phyloP scores from a whole-genome alignment of 1,284 basidiomycete genomes.

The Cryptococcus hybrid region DNA sequence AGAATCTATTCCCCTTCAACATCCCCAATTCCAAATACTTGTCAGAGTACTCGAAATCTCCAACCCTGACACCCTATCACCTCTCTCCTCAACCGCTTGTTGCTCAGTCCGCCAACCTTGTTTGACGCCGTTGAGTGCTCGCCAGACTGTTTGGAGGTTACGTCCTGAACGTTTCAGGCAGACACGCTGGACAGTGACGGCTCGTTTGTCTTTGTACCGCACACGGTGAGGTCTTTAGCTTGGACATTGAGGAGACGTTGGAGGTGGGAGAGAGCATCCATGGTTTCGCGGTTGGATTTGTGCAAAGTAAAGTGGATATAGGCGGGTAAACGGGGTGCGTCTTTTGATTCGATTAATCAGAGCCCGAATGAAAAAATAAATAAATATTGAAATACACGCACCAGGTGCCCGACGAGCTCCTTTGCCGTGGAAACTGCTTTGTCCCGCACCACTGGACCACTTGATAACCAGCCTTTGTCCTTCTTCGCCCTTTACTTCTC shows the following conservation, averaged over 20 bases:
- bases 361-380: neutral
- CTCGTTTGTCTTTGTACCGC: slow-evolving; percentile 97
- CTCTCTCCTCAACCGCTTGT: slow-evolving; percentile 65
- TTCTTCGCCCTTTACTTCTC: slow-evolving; percentile 24
- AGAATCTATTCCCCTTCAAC: slow-evolving; percentile 93
- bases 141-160: slow-evolving; percentile 83
- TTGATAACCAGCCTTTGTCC: slow-evolving; percentile 41
- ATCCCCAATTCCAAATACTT: slow-evolving; percentile 84
- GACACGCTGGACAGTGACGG: slow-evolving; percentile 91
- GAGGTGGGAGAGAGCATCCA: slow-evolving; percentile 83
- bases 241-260: slow-evolving; percentile 71
- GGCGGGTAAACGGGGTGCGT: slow-evolving; percentile 51
- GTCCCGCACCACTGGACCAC: slow-evolving; percentile 16
- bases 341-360: slow-evolving; percentile 1
- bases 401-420: slow-evolving; percentile 14
- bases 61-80: slow-evolving; percentile 89
- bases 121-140: slow-evolving; percentile 65
- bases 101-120: slow-evolving; percentile 57
- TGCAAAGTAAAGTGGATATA: slow-evolving; percentile 97
- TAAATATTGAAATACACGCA: neutral
- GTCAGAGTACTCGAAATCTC: slow-evolving; percentile 82
- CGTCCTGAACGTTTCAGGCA: slow-evolving; percentile 75
- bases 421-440: neutral
- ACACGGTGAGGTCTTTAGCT: slow-evolving; percentile 77
- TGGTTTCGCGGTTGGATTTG: slow-evolving; percentile 96